Evolutionary conservation across 2,329 filamentous ascomycete genomes (phyloP), one percentile per base, ranked within the genome.

Genomic region (Penicillium sp.): DNA sequence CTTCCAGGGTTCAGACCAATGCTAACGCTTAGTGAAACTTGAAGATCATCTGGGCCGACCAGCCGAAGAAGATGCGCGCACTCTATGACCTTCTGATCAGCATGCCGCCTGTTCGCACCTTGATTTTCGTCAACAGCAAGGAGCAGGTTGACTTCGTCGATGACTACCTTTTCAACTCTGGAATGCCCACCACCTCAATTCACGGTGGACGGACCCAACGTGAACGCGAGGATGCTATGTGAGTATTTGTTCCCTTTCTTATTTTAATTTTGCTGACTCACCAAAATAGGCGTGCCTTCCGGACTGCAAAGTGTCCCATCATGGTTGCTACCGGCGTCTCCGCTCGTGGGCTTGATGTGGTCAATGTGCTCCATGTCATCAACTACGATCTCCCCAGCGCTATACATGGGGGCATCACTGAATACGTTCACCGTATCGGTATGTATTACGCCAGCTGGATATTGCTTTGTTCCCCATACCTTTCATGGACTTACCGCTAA

Each of bases 381-480:
- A 97, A 98, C 71, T 97, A 83, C 60, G 90, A 97, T 53, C 74
- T 97, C 2, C 91, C 91, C 0, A 82, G 77, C 5, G 71, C 76
- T 38, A 74, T 81, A 1, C 78, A 91, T 59, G 89, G 88, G n/a
- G 91, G 90, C 2, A 95, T 96, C 49, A 83, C 87, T 43, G 93
- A 97, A 66, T 98, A 97, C 61, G 83, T 86, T 24, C 93, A 98
- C 64, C 88, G 93, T 12, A 97, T 97, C 64, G 93, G 86, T 88
- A 80, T 70, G 77, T 63, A 6, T 57, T n/a, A 19, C 15, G 2
- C 29, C n/a, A 19, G 7, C 9, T 29, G 4, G 2, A n/a, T 15
- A 22, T 10, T 3, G 3, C 9, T 8, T 8, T n/a, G 4, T 24
- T 26, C 17, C 6, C 6, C 6, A 22, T 4, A 3, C 21, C 12